These are phyloP conservation scores for Dianthus caryophyllus DNA, from an alignment of 148 eudicot species.

Conservation along the genomic window DNA sequence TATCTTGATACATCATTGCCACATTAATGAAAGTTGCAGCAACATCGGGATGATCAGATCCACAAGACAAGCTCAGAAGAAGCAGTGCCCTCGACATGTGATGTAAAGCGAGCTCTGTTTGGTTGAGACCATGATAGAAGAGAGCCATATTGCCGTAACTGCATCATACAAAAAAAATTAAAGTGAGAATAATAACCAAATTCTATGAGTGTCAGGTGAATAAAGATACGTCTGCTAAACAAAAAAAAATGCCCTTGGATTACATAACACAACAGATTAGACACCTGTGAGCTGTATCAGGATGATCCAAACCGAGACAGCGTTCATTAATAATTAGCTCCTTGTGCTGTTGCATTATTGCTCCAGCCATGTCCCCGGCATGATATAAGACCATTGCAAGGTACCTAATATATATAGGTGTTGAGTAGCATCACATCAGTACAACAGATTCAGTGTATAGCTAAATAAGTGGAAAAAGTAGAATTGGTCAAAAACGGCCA, in stretches of 20 bases:
- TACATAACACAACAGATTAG: background rate
- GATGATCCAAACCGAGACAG: constrained; percentile 94
- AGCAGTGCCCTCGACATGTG: constrained; percentile 95
- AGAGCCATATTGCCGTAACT: constrained; percentile 99
- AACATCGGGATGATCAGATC: constrained; percentile 98
- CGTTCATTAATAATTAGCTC: constrained; percentile 96
- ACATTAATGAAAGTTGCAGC: constrained; percentile 93
- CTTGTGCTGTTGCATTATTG: constrained; percentile 97
- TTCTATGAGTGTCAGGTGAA: background rate
- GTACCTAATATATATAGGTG: constrained; percentile 40
- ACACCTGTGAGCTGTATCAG: constrained; percentile 98
- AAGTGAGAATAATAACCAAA: background rate
- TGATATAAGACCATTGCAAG: constrained; percentile 98
- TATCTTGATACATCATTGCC: constrained; percentile 99
- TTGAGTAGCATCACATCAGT: background rate
- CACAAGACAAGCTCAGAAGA: constrained; percentile 78
- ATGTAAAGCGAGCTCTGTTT: constrained; percentile 84
- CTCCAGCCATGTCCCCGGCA: constrained; percentile 97
- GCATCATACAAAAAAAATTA: constrained; percentile 24
- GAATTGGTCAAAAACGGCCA: constrained; percentile 19
- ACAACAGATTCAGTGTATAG: background rate
- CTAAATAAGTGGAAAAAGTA: background rate
- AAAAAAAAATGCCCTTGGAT: background rate
- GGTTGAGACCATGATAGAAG: constrained; percentile 93
- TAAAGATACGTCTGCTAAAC: background rate